Evolutionary conservation across 2,329 filamentous ascomycete species (phyloP), one percentile per base, ranked within the genome.

Genomic region (Botrytis deweyae): DNA sequence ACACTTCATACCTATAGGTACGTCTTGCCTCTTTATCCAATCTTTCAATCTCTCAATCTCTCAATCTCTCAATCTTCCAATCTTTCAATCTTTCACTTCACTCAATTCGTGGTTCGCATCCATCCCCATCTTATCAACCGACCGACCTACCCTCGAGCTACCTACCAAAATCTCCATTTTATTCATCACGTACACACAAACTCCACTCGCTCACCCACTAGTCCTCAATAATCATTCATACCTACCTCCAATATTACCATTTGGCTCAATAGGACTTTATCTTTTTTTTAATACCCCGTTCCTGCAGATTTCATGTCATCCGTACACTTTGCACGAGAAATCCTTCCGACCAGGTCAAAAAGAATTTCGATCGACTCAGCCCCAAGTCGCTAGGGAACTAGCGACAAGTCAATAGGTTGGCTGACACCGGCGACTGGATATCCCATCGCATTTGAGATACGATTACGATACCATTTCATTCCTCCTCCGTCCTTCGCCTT

Each of bases 401-500:
- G 71, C 64, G 72, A 70, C 38, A 64, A 70, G 40, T 36, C 20
- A 49, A 70, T 63, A 73, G 72, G 72, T 73, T 73, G 58, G 72
- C 72, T 70, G 66, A 63, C 72, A 70, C 38, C 66, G 52, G 52
- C 52, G 36, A 70, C 42, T 68, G 72, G 44, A 62, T 42, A 44
- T 73, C 42, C 42, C 33, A 73, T 73, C 65, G 44, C 62, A 72
- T 58, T 29, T 18, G 44, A 63, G 46, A 64, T 40, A 25, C 64
- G 29, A 25, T 42, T 66, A 52, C 64, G 33, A 67, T 64, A 55
- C 66, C 16, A 58, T 29, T 58, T 33, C 67, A 46, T 58, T 42
- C 66, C 66, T 58, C 29, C 66, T 58, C 12, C 76, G 74, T 75
- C 74, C 75, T 76, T 76, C 77, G 69, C 75, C 75, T 73, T 75